These are phyloP conservation scores for Funneliformis caledonium DNA, from an alignment of 371 early-diverging fungal species.

Conservation along the genomic window DNA sequence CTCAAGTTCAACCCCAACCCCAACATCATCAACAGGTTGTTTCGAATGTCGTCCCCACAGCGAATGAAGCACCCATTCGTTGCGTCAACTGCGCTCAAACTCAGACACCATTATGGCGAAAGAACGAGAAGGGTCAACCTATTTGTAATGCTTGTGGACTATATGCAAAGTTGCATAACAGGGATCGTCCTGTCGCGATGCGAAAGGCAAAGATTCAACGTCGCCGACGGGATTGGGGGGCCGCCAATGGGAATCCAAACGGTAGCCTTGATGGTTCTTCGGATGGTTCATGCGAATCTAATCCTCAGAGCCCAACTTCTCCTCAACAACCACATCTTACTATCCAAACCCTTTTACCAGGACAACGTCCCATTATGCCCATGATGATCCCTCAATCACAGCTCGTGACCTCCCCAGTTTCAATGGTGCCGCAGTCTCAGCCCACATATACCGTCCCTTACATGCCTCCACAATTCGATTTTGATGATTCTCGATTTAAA, in stretches of 20 bases:
- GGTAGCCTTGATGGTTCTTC: constrained; percentile 9
- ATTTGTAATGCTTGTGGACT: constrained; percentile 93
- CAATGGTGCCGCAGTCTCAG: not conserved
- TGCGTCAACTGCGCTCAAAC: constrained; percentile 86
- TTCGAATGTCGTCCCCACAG: not conserved
- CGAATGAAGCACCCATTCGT: constrained; percentile 40
- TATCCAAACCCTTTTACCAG: constrained; percentile 27
- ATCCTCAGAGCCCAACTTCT: constrained; percentile 30
- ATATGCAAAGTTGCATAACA: constrained; percentile 81
- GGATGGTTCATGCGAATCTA: constrained; percentile 28
- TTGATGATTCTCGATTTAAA: constrained; percentile 38
- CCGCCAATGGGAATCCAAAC: constrained; percentile 31
- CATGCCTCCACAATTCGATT: constrained; percentile 28
- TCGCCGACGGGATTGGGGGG: constrained; percentile 62
- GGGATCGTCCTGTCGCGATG: constrained; percentile 67
- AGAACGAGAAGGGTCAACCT: constrained; percentile 77
- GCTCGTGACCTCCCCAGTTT: not conserved
- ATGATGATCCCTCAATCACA: constrained; percentile 26
- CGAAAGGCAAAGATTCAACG: constrained; percentile 68
- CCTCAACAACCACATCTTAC: constrained; percentile 28
- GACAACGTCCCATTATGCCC: constrained; percentile 38
- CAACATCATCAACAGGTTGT: constrained; percentile 8
- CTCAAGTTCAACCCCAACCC: constrained; percentile 20
- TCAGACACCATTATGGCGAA: constrained; percentile 88
- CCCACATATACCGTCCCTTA: not conserved